These are phyloP conservation scores for Aureobasidium sp. DNA, from an alignment of 2,329 filamentous ascomycete genomes.

Conservation along the genomic window DNA sequence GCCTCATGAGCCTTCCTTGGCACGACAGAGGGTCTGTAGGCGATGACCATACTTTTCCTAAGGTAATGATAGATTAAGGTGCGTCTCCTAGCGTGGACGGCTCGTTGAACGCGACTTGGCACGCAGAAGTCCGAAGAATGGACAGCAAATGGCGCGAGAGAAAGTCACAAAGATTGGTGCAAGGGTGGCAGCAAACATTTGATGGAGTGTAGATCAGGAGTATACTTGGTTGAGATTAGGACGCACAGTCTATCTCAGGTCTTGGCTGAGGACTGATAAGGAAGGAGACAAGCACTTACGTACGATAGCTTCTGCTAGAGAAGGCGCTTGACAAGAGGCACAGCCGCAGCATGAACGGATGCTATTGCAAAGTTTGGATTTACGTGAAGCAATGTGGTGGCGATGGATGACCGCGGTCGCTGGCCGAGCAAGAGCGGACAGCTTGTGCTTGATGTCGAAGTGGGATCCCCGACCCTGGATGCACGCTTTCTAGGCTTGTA, in stretches of 20 bases:
- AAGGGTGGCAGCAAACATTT: conserved; percentile 2
- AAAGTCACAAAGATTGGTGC: background rate
- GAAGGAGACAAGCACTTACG: conserved; percentile 14
- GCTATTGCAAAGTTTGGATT: background rate
- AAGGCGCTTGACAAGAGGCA: background rate
- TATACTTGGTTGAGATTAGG: conserved; percentile 6
- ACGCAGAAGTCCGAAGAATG: background rate
- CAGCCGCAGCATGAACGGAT: background rate
- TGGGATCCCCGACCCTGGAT: background rate
- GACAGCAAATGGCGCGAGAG: conserved; percentile 5
- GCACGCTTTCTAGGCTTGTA: background rate
- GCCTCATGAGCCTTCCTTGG: conserved; percentile 4
- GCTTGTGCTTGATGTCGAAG: background rate
- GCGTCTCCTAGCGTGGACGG: background rate
- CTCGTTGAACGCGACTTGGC: conserved; percentile 11
- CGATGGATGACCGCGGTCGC: background rate
- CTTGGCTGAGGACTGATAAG: conserved; percentile 11
- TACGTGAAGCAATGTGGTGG: background rate
- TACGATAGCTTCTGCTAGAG: background rate
- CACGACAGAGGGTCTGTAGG: background rate
- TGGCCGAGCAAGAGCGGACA: background rate
- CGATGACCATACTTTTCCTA: background rate
- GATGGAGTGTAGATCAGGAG: conserved; percentile 13
- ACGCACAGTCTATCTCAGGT: conserved; percentile 10
- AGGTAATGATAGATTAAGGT: conserved; percentile 9